Evolutionary conservation across 1,284 basidiomycete species (phyloP).

Genomic region (Puccinia horiana): DNA sequence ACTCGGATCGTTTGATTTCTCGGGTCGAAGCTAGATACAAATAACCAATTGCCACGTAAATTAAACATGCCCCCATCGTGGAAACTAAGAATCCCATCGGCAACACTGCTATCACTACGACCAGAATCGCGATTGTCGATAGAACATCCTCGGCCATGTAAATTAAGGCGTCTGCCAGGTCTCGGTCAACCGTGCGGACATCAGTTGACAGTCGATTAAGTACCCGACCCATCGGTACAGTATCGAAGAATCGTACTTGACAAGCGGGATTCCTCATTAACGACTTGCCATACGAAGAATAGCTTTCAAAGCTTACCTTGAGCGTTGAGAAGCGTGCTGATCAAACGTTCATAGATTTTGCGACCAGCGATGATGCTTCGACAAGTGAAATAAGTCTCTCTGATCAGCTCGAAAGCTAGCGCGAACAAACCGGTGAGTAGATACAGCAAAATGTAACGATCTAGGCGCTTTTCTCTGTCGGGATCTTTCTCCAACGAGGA

Average conservation of each 20-base stretch:
- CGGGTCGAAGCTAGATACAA: slow-evolving; percentile 57
- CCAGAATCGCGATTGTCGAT: slow-evolving; percentile 53
- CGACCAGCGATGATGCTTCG: slow-evolving; percentile 25
- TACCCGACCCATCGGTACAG: slow-evolving; percentile 54
- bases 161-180: slow-evolving; percentile 54
- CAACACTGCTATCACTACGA: slow-evolving; percentile 57
- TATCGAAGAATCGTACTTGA: slow-evolving; percentile 54
- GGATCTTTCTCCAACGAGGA: neutral
- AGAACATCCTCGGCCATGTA: slow-evolving; percentile 51
- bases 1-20: slow-evolving; percentile 58
- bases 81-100: slow-evolving; percentile 51
- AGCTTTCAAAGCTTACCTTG: neutral
- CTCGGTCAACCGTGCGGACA: slow-evolving; percentile 58
- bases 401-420: slow-evolving; percentile 23
- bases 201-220: slow-evolving; percentile 58
- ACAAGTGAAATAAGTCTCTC: slow-evolving; percentile 27
- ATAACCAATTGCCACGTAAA: slow-evolving; percentile 56
- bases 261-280: neutral
- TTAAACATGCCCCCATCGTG: slow-evolving; percentile 51
- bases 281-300: neutral
- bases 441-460: slow-evolving; percentile 27
- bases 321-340: slow-evolving; percentile 23
- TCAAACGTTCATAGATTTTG: slow-evolving; percentile 43
- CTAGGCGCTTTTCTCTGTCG: neutral
- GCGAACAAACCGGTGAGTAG: slow-evolving; percentile 21